Evolutionary conservation across 495 filamentous ascomycete species (phyloP).

Genomic region (Annulohypoxylon moriforme): DNA sequence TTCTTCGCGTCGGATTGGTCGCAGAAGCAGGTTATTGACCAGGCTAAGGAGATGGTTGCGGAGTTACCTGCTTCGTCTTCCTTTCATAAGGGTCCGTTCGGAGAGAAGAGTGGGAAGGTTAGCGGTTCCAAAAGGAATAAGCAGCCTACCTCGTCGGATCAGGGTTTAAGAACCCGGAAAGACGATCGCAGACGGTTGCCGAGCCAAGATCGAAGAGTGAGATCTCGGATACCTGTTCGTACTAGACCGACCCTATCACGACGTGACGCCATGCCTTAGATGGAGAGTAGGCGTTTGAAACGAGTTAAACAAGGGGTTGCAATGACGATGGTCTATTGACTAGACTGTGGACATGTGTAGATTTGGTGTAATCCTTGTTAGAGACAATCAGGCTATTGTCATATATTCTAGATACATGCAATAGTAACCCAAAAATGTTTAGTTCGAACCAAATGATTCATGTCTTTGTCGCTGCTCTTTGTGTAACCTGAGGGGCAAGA

Average conservation of each 20-base stretch:
- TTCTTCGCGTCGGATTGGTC: conserved; percentile 41
- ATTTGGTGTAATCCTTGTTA: neutral
- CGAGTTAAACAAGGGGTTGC: neutral
- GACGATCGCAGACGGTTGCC: conserved; percentile 25
- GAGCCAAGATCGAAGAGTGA: conserved; percentile 8
- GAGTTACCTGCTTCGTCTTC: neutral
- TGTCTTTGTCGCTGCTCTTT: neutral
- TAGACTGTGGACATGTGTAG: neutral
- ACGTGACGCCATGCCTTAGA: neutral
- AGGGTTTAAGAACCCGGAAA: neutral
- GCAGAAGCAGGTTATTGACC: neutral
- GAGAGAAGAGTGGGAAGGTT: neutral
- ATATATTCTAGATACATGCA: neutral
- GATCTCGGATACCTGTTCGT: neutral
- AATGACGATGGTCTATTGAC: neutral
- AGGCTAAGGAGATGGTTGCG: neutral
- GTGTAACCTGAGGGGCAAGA: too few species aligned
- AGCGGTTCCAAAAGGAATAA: too few species aligned
- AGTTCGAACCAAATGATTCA: neutral
- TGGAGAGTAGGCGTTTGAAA: conserved; percentile 3
- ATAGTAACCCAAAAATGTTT: neutral
- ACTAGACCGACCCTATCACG: neutral
- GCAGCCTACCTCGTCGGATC: neutral
- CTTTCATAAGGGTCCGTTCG: neutral
- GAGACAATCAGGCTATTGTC: neutral